phyloP scores from a whole-genome alignment of 805 yeast species.

The Ogataea allantospora region DNA sequence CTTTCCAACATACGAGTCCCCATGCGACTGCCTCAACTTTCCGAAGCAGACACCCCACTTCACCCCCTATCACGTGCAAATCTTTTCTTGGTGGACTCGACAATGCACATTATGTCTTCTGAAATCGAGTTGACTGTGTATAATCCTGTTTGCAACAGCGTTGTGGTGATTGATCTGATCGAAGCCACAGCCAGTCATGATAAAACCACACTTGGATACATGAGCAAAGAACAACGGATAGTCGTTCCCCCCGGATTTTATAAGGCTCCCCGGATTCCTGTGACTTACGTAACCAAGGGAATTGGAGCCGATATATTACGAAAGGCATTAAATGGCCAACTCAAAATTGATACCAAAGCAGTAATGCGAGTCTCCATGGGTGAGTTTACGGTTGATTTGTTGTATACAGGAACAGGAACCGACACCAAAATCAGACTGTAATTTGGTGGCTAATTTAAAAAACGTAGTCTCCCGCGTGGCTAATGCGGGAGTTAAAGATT shows the following conservation, averaged over 20 bases:
- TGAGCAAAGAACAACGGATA: constrained; percentile 41
- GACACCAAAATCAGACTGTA: constrained; percentile 38
- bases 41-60: not conserved
- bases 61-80: constrained; percentile 1
- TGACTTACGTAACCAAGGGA: constrained; percentile 42
- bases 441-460: constrained; percentile 4
- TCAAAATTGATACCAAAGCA: constrained; percentile 47
- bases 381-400: constrained; percentile 39
- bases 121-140: constrained; percentile 52
- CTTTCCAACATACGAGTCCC: constrained; percentile 27
- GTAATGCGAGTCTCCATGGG: constrained; percentile 40
- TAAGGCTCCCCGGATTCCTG: constrained; percentile 49
- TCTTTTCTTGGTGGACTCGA: constrained; percentile 45
- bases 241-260: constrained; percentile 52
- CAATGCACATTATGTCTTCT: constrained; percentile 53
- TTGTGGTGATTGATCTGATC: constrained; percentile 39
- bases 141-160: constrained; percentile 54
- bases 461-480: constrained; percentile 3
- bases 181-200: constrained; percentile 50
- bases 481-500: constrained; percentile 2
- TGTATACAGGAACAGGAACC: constrained; percentile 46
- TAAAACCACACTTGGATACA: constrained; percentile 45
- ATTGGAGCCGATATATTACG: constrained; percentile 49
- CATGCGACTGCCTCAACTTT: constrained; percentile 30
- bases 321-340: constrained; percentile 49